phyloP scores from a whole-genome alignment of 306 rosid species.

The Delonix regia region DNA sequence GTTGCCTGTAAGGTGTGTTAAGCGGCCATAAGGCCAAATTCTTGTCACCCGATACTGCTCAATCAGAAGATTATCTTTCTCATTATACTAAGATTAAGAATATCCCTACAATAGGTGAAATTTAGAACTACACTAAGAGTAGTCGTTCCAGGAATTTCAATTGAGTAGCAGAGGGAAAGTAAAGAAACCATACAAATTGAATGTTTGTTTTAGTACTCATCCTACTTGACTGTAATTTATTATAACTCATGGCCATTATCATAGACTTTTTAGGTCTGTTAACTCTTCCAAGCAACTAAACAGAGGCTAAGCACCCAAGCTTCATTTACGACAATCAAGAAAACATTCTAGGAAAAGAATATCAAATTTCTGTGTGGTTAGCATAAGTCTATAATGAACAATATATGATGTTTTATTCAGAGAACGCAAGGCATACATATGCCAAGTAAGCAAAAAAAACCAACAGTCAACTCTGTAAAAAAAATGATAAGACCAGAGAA shows the following conservation, averaged over 20 bases:
- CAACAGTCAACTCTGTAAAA: neutral
- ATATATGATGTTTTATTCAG: neutral
- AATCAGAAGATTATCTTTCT: neutral
- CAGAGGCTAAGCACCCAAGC: neutral
- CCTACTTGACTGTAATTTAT: neutral
- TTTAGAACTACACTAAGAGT: neutral
- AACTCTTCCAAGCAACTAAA: slow-evolving; percentile 6
- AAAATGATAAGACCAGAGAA: neutral
- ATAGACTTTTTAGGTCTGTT: neutral
- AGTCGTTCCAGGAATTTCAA: neutral
- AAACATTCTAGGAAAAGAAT: neutral
- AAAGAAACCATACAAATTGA: neutral
- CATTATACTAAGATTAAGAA: neutral
- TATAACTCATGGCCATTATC: neutral
- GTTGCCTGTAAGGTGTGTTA: neutral
- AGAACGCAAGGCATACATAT: neutral
- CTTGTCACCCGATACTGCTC: neutral
- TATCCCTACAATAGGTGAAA: neutral
- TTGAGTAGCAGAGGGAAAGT: neutral
- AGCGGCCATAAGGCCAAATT: neutral
- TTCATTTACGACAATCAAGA: neutral
- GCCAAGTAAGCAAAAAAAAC: neutral
- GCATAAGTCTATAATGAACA: neutral
- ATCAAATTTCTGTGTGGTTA: neutral
- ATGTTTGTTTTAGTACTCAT: neutral